Conservation (phyloP, 1,284 basidiomycete genomes). For the Heliocybe sulcata region DNA sequence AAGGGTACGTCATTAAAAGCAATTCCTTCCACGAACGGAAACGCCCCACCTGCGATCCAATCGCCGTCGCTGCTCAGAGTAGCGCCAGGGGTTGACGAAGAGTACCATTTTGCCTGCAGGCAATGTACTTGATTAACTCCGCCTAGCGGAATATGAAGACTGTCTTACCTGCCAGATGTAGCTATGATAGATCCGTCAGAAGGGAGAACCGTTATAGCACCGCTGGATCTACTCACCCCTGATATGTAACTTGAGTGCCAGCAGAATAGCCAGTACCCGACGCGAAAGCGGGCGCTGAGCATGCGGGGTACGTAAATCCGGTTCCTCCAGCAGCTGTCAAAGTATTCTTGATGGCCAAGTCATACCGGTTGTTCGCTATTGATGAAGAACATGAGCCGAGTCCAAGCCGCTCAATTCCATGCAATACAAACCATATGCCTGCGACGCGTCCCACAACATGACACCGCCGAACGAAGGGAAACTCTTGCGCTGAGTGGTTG, state of each 20-base stretch:
- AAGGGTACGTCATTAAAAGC: constrained; percentile 7
- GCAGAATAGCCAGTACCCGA: constrained; percentile 44
- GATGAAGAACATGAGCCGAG: not conserved
- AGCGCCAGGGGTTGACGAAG: constrained; percentile 39
- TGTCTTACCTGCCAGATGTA: constrained; percentile 59
- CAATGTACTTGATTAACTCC: not conserved
- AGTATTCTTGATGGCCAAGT: constrained; percentile 54
- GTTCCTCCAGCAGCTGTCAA: constrained; percentile 54
- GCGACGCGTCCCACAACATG: constrained; percentile 69
- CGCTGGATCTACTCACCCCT: constrained; percentile 31
- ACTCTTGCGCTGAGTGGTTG: constrained; percentile 46
- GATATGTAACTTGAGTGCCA: constrained; percentile 45
- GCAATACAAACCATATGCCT: constrained; percentile 47
- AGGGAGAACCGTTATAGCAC: not conserved
- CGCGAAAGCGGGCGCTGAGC: constrained; percentile 45
- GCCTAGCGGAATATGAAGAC: not conserved
- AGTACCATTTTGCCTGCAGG: constrained; percentile 51
- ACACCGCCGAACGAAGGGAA: constrained; percentile 69
- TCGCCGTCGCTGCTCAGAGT: constrained; percentile 38
- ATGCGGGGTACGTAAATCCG: constrained; percentile 58
- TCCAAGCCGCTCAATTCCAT: not conserved
- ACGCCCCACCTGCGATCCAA: constrained; percentile 54
- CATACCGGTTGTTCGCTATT: constrained; percentile 52
- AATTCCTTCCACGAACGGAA: not conserved
- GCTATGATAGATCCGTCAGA: constrained; percentile 19